A percentile compares a stretch with the other conserved stretches of the same genome.
Evolutionary conservation across 805 yeast species (phyloP).

Genomic region (Candida saitoana): DNA sequence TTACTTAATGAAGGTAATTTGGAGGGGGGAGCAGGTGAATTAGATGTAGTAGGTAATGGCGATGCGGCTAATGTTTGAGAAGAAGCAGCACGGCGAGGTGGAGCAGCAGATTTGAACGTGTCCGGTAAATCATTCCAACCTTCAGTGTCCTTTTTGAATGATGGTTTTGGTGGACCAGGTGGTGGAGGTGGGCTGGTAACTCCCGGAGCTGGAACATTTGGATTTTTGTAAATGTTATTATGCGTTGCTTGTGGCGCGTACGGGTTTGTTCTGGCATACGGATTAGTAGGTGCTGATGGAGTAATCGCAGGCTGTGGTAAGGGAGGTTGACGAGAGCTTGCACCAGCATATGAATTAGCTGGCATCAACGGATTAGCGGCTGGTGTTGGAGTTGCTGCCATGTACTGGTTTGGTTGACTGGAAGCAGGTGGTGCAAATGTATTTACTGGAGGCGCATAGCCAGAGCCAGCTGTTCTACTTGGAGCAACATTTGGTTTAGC

Average conservation of each 20-base stretch:
- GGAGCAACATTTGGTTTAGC: background rate
- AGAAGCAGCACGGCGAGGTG: constrained; percentile 40
- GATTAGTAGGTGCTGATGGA: constrained; percentile 21
- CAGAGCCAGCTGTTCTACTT: background rate
- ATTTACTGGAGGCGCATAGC: constrained; percentile 1
- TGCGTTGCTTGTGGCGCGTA: constrained; percentile 19
- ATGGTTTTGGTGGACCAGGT: constrained; percentile 20
- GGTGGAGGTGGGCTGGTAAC: constrained; percentile 17
- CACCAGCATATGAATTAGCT: background rate
- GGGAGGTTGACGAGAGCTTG: constrained; percentile 6
- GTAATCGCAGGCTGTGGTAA: constrained; percentile 6
- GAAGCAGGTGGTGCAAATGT: constrained; percentile 1
- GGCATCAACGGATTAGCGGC: constrained; percentile 2
- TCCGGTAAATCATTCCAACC: constrained; percentile 74
- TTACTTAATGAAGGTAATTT: constrained; percentile 7
- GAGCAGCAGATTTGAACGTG: constrained; percentile 38
- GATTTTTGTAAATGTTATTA: constrained; percentile 19
- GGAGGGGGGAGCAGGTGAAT: constrained; percentile 15
- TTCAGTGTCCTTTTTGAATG: constrained; percentile 46
- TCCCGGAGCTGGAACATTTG: constrained; percentile 11
- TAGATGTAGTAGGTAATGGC: constrained; percentile 18
- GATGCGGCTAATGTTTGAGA: constrained; percentile 21
- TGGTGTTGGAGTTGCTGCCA: constrained; percentile 1
- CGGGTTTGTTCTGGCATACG: constrained; percentile 28
- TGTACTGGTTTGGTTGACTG: constrained; percentile 3